These are phyloP conservation scores for Sugiyamaella valdiviana DNA, from an alignment of 805 yeast species.

Conservation along the genomic window DNA sequence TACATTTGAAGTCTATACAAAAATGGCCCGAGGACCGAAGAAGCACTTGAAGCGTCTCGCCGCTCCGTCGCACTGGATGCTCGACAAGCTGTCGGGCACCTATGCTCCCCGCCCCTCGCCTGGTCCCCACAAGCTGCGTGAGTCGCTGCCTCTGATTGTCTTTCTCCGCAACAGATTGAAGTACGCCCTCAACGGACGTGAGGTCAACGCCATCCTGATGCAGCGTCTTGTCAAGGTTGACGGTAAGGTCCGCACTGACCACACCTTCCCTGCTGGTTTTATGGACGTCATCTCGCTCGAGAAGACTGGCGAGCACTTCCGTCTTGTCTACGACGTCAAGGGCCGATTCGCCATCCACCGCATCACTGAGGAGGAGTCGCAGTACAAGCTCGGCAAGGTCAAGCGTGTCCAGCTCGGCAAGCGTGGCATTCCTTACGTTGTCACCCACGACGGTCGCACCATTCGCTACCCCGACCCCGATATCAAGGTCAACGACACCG, in stretches of 20 bases:
- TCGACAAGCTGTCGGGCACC: slow-evolving; percentile 98
- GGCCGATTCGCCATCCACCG: slow-evolving; percentile 99
- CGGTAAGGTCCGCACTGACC: slow-evolving; percentile 98
- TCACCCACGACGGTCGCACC: slow-evolving; percentile 99
- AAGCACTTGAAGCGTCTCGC: slow-evolving; percentile 35
- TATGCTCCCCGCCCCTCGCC: slow-evolving; percentile 99
- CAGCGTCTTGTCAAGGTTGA: slow-evolving; percentile 98
- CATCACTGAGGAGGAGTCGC: slow-evolving; percentile 97
- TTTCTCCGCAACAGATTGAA: slow-evolving; percentile 97
- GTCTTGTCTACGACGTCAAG: slow-evolving; percentile 96
- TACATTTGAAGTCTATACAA: slow-evolving; percentile 27
- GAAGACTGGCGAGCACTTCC: slow-evolving; percentile 99
- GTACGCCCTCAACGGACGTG: slow-evolving; percentile 98
- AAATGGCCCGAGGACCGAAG: slow-evolving; percentile 71
- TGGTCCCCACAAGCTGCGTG: slow-evolving; percentile 99
- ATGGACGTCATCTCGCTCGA: slow-evolving; percentile 97
- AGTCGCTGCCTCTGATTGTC: slow-evolving; percentile 93
- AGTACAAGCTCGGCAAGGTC: slow-evolving; percentile 97
- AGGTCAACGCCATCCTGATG: slow-evolving; percentile 96
- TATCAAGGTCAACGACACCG: slow-evolving; percentile 96
- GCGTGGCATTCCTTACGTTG: slow-evolving; percentile 97
- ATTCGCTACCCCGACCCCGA: slow-evolving; percentile 98
- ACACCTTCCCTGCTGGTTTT: slow-evolving; percentile 99
- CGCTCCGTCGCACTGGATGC: slow-evolving; percentile 99
- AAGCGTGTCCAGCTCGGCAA: slow-evolving; percentile 98